phyloP scores from a whole-genome alignment of 2,329 filamentous ascomycete genomes.

The Coniochaeta sp. region DNA sequence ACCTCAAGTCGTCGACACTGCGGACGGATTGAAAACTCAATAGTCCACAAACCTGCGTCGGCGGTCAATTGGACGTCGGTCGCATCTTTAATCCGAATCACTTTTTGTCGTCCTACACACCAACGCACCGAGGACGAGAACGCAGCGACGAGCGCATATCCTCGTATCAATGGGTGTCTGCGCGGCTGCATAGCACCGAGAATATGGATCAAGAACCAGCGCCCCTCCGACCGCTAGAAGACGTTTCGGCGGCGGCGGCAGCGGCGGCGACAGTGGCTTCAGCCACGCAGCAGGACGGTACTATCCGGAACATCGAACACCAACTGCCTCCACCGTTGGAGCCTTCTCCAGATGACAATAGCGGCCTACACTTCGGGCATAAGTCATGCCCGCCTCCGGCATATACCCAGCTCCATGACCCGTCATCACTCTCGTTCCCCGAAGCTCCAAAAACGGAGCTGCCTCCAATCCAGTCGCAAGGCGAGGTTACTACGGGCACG shows the following conservation, averaged over 20 bases:
- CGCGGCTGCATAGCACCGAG: not conserved
- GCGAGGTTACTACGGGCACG: constrained; percentile 15
- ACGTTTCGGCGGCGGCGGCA: not conserved
- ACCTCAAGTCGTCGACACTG: too few species aligned
- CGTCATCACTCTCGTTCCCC: constrained; percentile 21
- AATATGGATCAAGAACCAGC: not conserved
- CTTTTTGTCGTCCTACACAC: not conserved
- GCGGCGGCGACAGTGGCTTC: not conserved
- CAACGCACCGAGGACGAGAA: not conserved
- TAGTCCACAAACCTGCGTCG: too few species aligned
- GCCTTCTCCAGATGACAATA: not conserved
- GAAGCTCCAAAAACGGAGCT: constrained; percentile 29
- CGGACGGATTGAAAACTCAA: too few species aligned
- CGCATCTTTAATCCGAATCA: not conserved
- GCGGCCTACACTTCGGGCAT: constrained; percentile 7
- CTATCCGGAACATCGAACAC: not conserved
- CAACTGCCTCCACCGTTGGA: not conserved
- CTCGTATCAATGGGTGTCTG: not conserved
- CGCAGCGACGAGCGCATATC: not conserved
- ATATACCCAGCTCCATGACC: constrained; percentile 27
- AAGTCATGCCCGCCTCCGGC: constrained; percentile 28
- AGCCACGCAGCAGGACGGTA: not conserved
- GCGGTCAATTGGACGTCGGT: too few species aligned
- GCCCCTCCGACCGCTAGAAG: not conserved
- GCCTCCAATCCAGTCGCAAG: constrained; percentile 30